Evolutionary conservation across 352 stramenopile genomes (phyloP), one percentile per base, ranked within the genome.

Genomic region (Aphanomyces astaci): DNA sequence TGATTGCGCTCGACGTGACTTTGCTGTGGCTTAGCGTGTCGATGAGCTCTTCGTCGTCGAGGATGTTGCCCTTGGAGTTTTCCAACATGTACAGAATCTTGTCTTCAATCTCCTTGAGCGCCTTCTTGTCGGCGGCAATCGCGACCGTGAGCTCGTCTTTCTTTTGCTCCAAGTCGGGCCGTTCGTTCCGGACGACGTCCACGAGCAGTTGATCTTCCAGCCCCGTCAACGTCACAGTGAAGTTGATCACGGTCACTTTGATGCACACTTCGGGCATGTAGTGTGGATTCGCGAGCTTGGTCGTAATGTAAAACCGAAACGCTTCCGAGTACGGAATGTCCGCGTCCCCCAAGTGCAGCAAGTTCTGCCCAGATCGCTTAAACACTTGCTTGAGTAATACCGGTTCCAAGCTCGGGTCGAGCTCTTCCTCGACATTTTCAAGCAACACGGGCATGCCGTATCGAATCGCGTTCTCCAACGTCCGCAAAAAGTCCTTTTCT

Each of bases 221-320:
- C 0, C 92, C 92, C 5, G 82, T 89, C 48, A 96, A 77, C 9
- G 92, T 98, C 25, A 98, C 92, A 1, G 92, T 98, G 49, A 98
- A 98, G 75, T 98, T 98, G 70, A 98, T 94, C 31, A 98, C 78
- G 1, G 92, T 98, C 24, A 97, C 91, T 75, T 98, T 97, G 73
- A 97, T 96, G 69, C 92, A 97, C 62, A 98, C 88, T 64, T 98
- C 92, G 19, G 92, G 92, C 84, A 97, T 94, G 76, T 98, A 98
- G 60, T 98, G 88, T 33, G 92, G 92, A 64, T 98, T 98, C 0
- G 87, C 83, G 2, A 98, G 81, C 70, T 98, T 98, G 27, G 92
- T 98, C 31, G 92, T 97, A 60, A 98, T 96, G 70, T 95, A 97
- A 59, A 98, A 94, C 7, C 84, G 86, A 68, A 98, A 98, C 48